phyloP scores from a whole-genome alignment of 306 rosid genomes.

The Vicia faba region DNA sequence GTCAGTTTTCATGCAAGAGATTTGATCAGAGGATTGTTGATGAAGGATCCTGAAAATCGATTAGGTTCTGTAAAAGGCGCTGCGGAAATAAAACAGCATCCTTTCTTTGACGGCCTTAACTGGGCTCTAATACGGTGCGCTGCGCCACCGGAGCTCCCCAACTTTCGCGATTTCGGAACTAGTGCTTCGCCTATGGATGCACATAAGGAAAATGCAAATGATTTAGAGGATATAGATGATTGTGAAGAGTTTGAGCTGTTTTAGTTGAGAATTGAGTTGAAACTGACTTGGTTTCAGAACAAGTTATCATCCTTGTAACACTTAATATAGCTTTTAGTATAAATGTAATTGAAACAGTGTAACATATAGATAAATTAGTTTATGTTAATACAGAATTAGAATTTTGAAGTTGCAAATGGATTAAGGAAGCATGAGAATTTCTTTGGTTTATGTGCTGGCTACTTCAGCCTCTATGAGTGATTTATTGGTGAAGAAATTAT shows the following conservation, averaged over 20 bases:
- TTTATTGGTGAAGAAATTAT: neutral
- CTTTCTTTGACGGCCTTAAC: constrained; percentile 91
- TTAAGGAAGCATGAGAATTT: constrained; percentile 36
- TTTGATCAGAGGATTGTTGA: constrained; percentile 73
- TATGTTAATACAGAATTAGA: constrained; percentile 61
- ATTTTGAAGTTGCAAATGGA: constrained; percentile 51
- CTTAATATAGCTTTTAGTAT: constrained; percentile 58
- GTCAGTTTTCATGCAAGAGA: constrained; percentile 94
- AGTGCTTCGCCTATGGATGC: constrained; percentile 45
- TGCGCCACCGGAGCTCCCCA: constrained; percentile 87
- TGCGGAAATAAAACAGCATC: constrained; percentile 88
- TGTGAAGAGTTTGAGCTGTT: constrained; percentile 76
- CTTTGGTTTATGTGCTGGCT: too few relatives aligned
- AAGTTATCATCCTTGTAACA: constrained; percentile 40
- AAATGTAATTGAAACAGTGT: constrained; percentile 51
- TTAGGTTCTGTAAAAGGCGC: constrained; percentile 95
- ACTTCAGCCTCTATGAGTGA: too few relatives aligned
- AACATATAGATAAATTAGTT: constrained; percentile 55
- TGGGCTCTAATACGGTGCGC: constrained; percentile 98
- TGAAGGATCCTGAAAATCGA: constrained; percentile 89
- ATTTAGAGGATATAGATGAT: constrained; percentile 59
- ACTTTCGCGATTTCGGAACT: constrained; percentile 54
- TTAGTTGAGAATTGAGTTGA: constrained; percentile 49
- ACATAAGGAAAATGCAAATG: constrained; percentile 58
- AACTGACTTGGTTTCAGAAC: constrained; percentile 39